Base-by-base conservation (phyloP, 1,284 basidiomycete genomes). In the Termitomyces sp. region DNA sequence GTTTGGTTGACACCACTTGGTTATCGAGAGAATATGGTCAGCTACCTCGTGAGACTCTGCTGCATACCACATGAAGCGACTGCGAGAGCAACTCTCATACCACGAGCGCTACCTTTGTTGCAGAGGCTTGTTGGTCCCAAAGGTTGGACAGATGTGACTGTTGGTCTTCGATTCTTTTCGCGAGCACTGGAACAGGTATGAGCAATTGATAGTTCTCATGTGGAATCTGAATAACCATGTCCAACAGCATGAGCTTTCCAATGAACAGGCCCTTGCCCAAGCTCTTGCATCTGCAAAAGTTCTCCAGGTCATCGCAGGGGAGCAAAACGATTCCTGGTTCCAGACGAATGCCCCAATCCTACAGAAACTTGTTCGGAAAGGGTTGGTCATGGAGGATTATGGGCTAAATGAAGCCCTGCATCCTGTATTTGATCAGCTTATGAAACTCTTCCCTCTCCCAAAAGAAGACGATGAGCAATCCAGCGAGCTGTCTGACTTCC, bases 141-240 rank as follows among this genome's bases (percentile, higher is more conserved):
- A 47, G 93, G 93, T 14, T 93, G 97, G 89, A 85, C 80, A n/a
- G 93, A 96, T 64, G 93, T 98, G 13, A 90, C 89, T 9, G 87
- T 98, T 57, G 97, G 97, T 60, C 73, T 98, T 41, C 84, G 86
- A 49, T 97, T 88, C 70, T 97, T 97, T 72, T 81, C 86, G 52
- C 80, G 91, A 42, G 79, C 88, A 1, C 78, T 97, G 46, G 87
- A 90, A 60, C 84, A 86, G 75, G 93, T 91, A 62, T 59, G 79
- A 69, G 11, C 7, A 3, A 40, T 18, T 5, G 3, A 10, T 18
- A 4, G 3, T 13, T 13, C 10, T 40, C 11, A 19, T 3, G 9
- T 2, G 5, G 14, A 7, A 31, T 14, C 21, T 39, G 34, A 28
- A 38, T 55, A 13, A 26, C 21, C 41, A 3, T 34, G 31, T 9